Base-by-base conservation (phyloP, 208 protist species). In the Crithidia expoeki region DNA sequence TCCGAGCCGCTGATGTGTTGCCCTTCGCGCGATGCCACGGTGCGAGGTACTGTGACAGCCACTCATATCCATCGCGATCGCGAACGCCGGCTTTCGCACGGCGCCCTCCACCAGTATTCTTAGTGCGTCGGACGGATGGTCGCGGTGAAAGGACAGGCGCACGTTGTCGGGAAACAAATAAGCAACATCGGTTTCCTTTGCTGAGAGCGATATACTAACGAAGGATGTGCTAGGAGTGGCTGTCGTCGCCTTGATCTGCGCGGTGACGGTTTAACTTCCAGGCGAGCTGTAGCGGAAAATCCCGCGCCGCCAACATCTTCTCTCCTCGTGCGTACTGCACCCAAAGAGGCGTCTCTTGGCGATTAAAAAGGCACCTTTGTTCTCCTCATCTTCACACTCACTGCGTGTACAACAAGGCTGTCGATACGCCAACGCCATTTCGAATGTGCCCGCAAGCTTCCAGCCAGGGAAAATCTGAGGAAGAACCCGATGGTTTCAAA, bases 281-380 rank as follows among this genome's bases (percentile, higher is more conserved):
- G 79, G 75, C 19, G 83, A 79, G 71, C 85, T 79, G 55, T 79
- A 66, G 23, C 72, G 63, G 53, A 76, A 88, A 5, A 79, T 71
- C 14, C 57, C 66, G 27, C 65, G 73, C 2, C 65, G 53, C 80
- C 80, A 85, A n/a, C 63, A 53, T 4, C 64, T 53, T 5, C 19
- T 53, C 51, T 75, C 74, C 19, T 52, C 49, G 21, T 59, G 33
- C 28, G 52, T 38, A 25, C 11, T 21, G 40, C 42, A 12, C 11
- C 42, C 32, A 21, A 47, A n/a, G 7, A 71, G 17, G 30, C 10
- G 0, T n/a, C 30, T n/a, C 19, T 30, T 9, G 16, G 23, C 27
- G 42, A 0, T 1, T 28, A 42, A 34, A 6, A 11, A n/a, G 5
- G 19, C 32, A 3, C 2, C n/a, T 2, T 19, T 53, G 42, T 21